Conservation (phyloP, 108 stramenopile species). For the Ochromonas danica region DNA sequence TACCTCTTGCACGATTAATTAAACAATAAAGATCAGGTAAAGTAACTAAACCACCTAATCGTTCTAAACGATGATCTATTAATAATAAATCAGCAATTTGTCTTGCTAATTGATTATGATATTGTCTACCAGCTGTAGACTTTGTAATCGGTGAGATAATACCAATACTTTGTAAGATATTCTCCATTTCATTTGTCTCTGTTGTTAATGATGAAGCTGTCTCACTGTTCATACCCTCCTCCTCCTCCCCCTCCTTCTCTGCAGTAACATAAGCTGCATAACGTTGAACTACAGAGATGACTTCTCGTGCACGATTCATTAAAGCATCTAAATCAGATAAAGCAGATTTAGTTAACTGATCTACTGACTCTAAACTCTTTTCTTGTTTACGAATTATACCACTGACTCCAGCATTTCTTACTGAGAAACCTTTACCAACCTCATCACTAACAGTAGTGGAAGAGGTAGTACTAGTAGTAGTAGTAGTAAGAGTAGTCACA, state of each 20-base stretch:
- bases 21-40: conserved; percentile 61
- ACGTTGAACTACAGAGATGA: conserved; percentile 5
- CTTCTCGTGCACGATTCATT: background rate
- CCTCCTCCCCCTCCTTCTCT: background rate
- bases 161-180: conserved; percentile 75
- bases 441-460: background rate
- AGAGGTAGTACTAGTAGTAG: background rate
- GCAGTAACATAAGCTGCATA: conserved; percentile 5
- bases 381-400: background rate
- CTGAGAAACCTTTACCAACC: background rate
- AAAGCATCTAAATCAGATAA: conserved; percentile 31
- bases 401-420: background rate
- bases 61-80: conserved; percentile 65
- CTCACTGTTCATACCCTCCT: background rate
- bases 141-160: conserved; percentile 86
- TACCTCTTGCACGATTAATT: conserved; percentile 90
- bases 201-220: conserved; percentile 5
- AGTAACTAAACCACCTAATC: conserved; percentile 57
- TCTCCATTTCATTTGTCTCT: conserved; percentile 30
- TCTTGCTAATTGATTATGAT: conserved; percentile 83
- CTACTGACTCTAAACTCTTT: background rate
- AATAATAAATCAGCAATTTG: conserved; percentile 88
- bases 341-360: background rate
- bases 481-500: background rate
- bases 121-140: conserved; percentile 62